Evolutionary conservation across 495 filamentous ascomycete species (phyloP), one percentile per base, ranked within the genome.

Genomic region (Chaetomium tenue): DNA sequence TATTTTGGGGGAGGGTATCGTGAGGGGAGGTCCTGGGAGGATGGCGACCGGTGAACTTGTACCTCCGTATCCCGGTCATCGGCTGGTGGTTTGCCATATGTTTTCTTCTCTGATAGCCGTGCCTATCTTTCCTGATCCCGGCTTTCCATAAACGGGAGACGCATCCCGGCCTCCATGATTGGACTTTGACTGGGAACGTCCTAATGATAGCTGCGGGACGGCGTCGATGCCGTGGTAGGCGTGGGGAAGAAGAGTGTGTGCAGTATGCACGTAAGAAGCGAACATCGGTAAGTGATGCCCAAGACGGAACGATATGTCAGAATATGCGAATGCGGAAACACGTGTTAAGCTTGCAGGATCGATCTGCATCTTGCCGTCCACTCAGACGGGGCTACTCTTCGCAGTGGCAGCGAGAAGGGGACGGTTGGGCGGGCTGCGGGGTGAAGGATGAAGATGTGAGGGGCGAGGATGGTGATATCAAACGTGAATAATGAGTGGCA

Each of bases 321-420:
- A 30, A 44, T 30, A 26, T 20, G 22, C 25, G 20, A 6, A 47
- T 26, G 40, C 39, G 33, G 25, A 54, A 26, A 37, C 60, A 63
- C 60, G 51, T 56, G 60, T 46, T 54, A 25, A 50, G 40, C 50
- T 53, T 56, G 60, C 60, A 55, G 46, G 60, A 47, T 63, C 39
- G 33, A 12, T 62, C 23, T 47, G 37, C 15, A 48, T n/a, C 20
- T 16, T 39, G 28, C 23, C 54, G 47, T 33, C 60, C 30, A 18
- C 58, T 30, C 44, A 13, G 51, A 9, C 51, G 39, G 50, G 54
- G 37, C 4, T n/a, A 23, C 2, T 2, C 16, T 55, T 52, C 40
- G 50, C 11, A 22, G 25, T 16, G 12, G 4, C 3, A 4, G 23
- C 11, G 25, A 6, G 6, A 18, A 39, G 7, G 28, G n/a, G 18